Conservation (phyloP, 768 basidiomycete species). For the Galerina sulciceps region DNA sequence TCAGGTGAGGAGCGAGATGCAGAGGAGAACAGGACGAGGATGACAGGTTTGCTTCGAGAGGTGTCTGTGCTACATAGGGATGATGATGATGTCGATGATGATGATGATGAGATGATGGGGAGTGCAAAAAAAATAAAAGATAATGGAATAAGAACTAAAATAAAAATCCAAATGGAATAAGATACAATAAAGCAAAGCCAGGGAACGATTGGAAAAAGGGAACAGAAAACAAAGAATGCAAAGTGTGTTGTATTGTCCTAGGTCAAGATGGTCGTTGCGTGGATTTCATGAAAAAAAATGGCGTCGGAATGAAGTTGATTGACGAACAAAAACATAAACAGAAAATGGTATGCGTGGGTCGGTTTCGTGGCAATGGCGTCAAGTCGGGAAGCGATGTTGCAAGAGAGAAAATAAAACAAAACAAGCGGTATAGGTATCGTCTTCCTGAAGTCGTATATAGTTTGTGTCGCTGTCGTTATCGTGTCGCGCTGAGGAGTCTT, state of each 20-base stretch:
- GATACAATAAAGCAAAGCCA: slow-evolving; percentile 14
- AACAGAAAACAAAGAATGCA: slow-evolving; percentile 7
- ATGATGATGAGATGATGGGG: slow-evolving; percentile 10
- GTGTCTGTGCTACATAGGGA: slow-evolving; percentile 17
- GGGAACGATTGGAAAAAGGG: not conserved
- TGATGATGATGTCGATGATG: slow-evolving; percentile 11
- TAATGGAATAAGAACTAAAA: slow-evolving; percentile 8
- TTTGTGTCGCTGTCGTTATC: slow-evolving; percentile 19
- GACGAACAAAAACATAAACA: slow-evolving; percentile 12
- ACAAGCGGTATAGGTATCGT: slow-evolving; percentile 22
- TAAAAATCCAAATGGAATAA: slow-evolving; percentile 15
- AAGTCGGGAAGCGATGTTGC: slow-evolving; percentile 9
- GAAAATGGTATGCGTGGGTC: slow-evolving; percentile 14
- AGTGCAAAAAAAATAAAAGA: slow-evolving; percentile 10
- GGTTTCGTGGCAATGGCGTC: slow-evolving; percentile 17
- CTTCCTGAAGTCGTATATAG: slow-evolving; percentile 27
- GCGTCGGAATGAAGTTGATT: not conserved
- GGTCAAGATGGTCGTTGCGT: slow-evolving; percentile 12
- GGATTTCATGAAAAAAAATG: slow-evolving; percentile 14
- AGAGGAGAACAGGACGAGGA: slow-evolving; percentile 2
- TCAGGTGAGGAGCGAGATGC: slow-evolving; percentile 7
- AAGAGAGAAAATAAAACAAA: slow-evolving; percentile 2
- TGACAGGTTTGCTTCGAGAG: slow-evolving; percentile 7
- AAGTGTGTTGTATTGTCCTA: slow-evolving; percentile 12
- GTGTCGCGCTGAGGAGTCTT: slow-evolving; percentile 16